Evolutionary conservation across 164 flowering plant species (phyloP).

Genomic region (Magnolia sinica): DNA sequence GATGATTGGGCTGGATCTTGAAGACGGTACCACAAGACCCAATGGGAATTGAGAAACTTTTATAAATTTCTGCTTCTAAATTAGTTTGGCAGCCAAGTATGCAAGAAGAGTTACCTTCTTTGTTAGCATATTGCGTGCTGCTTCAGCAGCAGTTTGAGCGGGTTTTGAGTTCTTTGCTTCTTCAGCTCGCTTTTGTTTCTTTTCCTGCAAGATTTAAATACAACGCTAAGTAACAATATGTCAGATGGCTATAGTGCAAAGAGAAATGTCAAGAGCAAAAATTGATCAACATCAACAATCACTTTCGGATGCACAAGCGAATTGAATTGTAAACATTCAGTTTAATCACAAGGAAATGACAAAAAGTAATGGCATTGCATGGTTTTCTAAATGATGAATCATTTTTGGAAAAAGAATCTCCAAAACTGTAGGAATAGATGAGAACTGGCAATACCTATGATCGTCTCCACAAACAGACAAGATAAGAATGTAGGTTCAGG

Average conservation of each 20-base stretch:
- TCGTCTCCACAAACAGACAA: no score
- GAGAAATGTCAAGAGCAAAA: not conserved
- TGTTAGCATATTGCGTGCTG: slow-evolving; percentile 52
- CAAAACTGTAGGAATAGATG: no score
- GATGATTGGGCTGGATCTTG: not conserved
- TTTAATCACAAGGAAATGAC: not conserved
- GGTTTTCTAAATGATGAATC: no score
- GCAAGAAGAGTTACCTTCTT: slow-evolving; percentile 46
- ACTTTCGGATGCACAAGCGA: not conserved
- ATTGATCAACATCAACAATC: not conserved
- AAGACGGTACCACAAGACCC: not conserved
- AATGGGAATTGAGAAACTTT: not conserved
- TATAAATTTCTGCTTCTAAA: not conserved
- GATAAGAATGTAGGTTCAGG: no score
- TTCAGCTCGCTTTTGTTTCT: slow-evolving; percentile 53
- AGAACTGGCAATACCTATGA: no score
- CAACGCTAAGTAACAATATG: not conserved
- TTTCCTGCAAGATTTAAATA: slow-evolving; percentile 40
- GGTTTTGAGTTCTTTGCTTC: slow-evolving; percentile 54
- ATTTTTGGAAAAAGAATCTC: no score
- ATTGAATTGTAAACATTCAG: not conserved
- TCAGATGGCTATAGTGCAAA: not conserved
- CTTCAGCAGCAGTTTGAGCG: slow-evolving; percentile 80
- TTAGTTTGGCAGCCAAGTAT: not conserved
- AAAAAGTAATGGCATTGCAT: not conserved